These are phyloP conservation scores for Hyaloscypha finlandica DNA, from an alignment of 495 filamentous ascomycete species.

Conservation along the genomic window DNA sequence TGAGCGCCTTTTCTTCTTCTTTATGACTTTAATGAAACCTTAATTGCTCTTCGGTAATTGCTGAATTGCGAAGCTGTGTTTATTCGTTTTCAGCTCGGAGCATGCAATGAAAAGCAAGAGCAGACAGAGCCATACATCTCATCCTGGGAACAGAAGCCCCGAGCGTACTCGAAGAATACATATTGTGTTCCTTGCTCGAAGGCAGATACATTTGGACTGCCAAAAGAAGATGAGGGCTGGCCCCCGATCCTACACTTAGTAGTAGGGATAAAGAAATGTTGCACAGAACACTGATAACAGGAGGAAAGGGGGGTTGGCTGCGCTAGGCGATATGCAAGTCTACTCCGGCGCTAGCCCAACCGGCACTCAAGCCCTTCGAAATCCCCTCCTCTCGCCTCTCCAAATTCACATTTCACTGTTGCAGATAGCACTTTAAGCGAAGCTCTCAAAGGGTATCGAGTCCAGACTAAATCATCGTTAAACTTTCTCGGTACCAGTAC, in stretches of 20 bases:
- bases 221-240: too few species aligned
- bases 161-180: too few species aligned
- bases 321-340: not conserved
- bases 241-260: too few species aligned
- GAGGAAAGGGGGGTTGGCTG: not conserved
- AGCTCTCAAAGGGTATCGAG: not conserved
- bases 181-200: too few species aligned
- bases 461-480: not conserved
- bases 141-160: too few species aligned
- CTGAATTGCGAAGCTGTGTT: too few species aligned
- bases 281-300: too few species aligned
- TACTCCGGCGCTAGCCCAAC: not conserved
- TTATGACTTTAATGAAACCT: not conserved
- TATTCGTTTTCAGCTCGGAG: too few species aligned
- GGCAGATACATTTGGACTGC: too few species aligned
- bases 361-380: not conserved
- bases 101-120: too few species aligned
- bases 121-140: too few species aligned
- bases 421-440: constrained; percentile 9
- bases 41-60: not conserved
- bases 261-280: too few species aligned
- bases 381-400: not conserved
- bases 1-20: not conserved
- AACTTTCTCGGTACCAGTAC: not conserved
- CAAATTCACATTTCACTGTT: not conserved